Evolutionary conservation across 1,284 basidiomycete genomes (phyloP).

Genomic region (Porogramme epimiltina): DNA sequence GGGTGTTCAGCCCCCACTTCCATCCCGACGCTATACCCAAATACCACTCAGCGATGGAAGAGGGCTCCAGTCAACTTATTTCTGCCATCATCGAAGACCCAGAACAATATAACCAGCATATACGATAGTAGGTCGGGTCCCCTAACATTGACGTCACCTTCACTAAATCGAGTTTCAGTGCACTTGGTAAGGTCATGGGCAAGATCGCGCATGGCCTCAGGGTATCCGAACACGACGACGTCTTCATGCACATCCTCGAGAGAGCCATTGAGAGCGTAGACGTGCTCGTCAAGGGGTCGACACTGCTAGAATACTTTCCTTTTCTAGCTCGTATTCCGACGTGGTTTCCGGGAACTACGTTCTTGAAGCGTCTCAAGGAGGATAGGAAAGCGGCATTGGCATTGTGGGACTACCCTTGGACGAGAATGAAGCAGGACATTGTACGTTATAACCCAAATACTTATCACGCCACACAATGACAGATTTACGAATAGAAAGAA

Average conservation of each 20-base stretch:
- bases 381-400: neutral
- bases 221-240: neutral
- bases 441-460: neutral
- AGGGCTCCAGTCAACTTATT: neutral
- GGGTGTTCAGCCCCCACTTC: constrained; percentile 3
- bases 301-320: constrained; percentile 18
- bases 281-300: neutral
- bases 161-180: neutral
- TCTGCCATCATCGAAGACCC: neutral
- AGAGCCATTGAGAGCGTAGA: constrained; percentile 3
- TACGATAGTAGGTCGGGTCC: neutral
- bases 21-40: neutral
- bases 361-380: constrained; percentile 2
- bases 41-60: neutral
- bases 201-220: neutral
- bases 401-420: constrained; percentile 5
- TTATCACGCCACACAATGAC: neutral
- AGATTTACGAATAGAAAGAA: neutral
- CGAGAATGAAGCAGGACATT: neutral
- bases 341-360: constrained; percentile 3
- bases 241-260: constrained; percentile 1
- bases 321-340: neutral
- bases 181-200: neutral
- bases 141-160: neutral
- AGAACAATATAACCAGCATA: neutral